Conservation (phyloP, 2,329 filamentous ascomycete species). For the Epichloe uncinata region DNA sequence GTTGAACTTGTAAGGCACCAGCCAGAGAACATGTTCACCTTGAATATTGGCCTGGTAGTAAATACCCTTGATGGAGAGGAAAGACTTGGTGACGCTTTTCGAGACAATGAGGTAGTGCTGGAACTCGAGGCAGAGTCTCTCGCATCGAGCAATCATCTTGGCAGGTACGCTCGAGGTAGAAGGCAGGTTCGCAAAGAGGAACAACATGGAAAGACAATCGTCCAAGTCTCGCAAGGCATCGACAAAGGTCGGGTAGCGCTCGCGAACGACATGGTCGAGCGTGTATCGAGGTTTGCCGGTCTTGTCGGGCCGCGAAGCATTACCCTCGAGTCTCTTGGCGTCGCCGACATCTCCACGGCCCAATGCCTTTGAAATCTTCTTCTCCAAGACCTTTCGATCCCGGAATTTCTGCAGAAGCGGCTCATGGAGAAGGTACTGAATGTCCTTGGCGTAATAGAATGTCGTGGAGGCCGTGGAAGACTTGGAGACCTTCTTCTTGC, state of each 20-base stretch:
- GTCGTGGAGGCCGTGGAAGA: slow-evolving; percentile 82
- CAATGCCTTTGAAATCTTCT: slow-evolving; percentile 90
- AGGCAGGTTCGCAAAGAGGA: slow-evolving; percentile 92
- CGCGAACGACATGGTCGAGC: slow-evolving; percentile 92
- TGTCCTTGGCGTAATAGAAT: slow-evolving; percentile 87
- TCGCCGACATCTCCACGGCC: slow-evolving; percentile 84
- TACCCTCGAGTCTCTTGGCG: slow-evolving; percentile 72
- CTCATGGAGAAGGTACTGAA: slow-evolving; percentile 95
- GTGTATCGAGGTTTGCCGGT: slow-evolving; percentile 81
- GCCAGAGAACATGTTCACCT: slow-evolving; percentile 92
- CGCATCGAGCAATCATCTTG: slow-evolving; percentile 92
- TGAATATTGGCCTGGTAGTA: slow-evolving; percentile 98
- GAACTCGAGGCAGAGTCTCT: slow-evolving; percentile 87
- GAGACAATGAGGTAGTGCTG: slow-evolving; percentile 94
- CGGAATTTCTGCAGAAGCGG: slow-evolving; percentile 89
- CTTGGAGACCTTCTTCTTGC: slow-evolving; percentile 93
- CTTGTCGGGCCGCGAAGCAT: slow-evolving; percentile 80
- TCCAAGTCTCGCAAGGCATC: slow-evolving; percentile 91
- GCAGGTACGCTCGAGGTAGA: slow-evolving; percentile 80
- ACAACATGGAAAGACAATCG: slow-evolving; percentile 92
- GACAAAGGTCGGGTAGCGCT: slow-evolving; percentile 93
- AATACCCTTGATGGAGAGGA: slow-evolving; percentile 97
- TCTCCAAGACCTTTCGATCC: slow-evolving; percentile 90
- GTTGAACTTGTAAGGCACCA: slow-evolving; percentile 96
- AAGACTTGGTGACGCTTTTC: slow-evolving; percentile 85